Conservation (phyloP, 352 stramenopile genomes). For the Phytophthora cryptogea region DNA sequence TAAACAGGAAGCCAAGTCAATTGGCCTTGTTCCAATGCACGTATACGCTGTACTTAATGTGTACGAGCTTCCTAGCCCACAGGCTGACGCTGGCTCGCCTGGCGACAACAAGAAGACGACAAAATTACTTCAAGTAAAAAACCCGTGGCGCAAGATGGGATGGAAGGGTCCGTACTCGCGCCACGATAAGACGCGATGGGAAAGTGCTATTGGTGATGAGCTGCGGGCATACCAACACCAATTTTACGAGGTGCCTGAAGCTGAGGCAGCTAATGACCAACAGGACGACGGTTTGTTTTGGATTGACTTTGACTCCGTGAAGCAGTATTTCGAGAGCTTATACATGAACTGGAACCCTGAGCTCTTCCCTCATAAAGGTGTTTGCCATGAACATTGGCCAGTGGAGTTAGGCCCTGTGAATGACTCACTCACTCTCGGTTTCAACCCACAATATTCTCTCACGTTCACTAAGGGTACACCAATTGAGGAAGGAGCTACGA, state of each 20-base stretch:
- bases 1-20: constrained; percentile 64
- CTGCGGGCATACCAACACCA: constrained; percentile 59
- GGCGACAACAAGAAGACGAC: constrained; percentile 52
- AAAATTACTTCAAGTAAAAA: constrained; percentile 94
- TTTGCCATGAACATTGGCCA: constrained; percentile 86
- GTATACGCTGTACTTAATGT: constrained; percentile 97
- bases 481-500: constrained; percentile 12
- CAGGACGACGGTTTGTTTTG: constrained; percentile 96
- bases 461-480: constrained; percentile 48
- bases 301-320: constrained; percentile 94
- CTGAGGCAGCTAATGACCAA: constrained; percentile 10
- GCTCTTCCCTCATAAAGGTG: constrained; percentile 87
- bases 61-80: constrained; percentile 73
- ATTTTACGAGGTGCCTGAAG: constrained; percentile 43
- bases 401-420: constrained; percentile 80
- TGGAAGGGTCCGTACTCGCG: constrained; percentile 89
- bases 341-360: constrained; percentile 97
- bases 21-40: constrained; percentile 95
- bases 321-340: constrained; percentile 92
- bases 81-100: constrained; percentile 40
- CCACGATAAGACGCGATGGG: constrained; percentile 57
- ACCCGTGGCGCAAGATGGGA: constrained; percentile 93
- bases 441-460: constrained; percentile 95
- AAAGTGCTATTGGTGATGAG: constrained; percentile 59
- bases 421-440: constrained; percentile 91